A percentile compares a stretch with the other conserved stretches of the same genome.
Conservation (phyloP, 2,329 filamentous ascomycete genomes). For the Stagonosporopsis chrysanthemi region DNA sequence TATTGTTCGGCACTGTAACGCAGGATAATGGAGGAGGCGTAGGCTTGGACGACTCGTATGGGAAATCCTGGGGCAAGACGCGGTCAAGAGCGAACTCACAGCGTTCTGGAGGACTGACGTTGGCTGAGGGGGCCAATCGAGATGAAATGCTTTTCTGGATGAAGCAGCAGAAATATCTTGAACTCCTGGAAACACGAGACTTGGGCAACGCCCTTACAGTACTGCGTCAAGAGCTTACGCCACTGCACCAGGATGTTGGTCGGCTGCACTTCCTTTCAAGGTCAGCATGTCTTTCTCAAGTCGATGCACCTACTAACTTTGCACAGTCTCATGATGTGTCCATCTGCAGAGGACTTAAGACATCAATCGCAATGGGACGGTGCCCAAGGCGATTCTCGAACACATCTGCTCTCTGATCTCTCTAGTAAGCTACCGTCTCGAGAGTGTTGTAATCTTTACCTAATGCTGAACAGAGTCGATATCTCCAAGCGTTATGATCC, state of each 20-base stretch:
- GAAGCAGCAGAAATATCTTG: conserved; percentile 92
- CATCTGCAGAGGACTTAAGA: conserved; percentile 77
- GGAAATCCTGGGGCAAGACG: conserved; percentile 45
- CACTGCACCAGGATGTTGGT: conserved; percentile 78
- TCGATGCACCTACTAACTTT: conserved; percentile 26
- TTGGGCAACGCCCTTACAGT: conserved; percentile 77
- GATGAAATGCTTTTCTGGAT: conserved; percentile 86
- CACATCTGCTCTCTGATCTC: conserved; percentile 77
- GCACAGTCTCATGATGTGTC: conserved; percentile 84
- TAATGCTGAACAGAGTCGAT: conserved; percentile 71
- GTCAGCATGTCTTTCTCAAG: conserved; percentile 49
- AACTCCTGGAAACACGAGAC: conserved; percentile 81
- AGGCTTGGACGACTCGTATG: conserved; percentile 43
- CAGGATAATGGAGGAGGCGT: conserved; percentile 57
- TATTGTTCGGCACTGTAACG: conserved; percentile 68
- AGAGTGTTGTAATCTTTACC: not conserved
- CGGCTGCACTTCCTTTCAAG: conserved; percentile 83
- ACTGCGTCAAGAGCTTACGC: conserved; percentile 86
- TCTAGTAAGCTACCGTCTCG: conserved; percentile 68
- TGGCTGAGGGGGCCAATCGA: conserved; percentile 77
- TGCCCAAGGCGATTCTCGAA: conserved; percentile 75
- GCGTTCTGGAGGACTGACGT: conserved; percentile 66
- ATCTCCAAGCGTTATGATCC: conserved; percentile 96
- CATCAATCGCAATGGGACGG: conserved; percentile 85
- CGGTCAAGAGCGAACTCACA: conserved; percentile 44